phyloP scores from a whole-genome alignment of 1,284 basidiomycete genomes.

The Volvariella surrecta region DNA sequence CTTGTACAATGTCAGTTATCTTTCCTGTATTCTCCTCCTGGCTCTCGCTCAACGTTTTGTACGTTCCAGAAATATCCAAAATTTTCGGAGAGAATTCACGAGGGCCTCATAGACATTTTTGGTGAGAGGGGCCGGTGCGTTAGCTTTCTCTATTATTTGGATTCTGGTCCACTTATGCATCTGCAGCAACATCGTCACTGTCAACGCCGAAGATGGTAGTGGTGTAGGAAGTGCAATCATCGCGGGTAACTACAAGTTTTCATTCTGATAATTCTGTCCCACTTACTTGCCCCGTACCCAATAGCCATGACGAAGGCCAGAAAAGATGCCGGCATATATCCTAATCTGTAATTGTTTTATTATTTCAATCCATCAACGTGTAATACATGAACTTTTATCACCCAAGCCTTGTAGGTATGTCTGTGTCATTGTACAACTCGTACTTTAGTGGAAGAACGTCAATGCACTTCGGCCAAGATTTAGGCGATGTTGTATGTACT shows the following conservation, averaged over 20 bases:
- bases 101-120: conserved; percentile 87
- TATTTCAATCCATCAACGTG: too few relatives aligned
- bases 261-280: conserved; percentile 3
- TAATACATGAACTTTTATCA: too few relatives aligned
- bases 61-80: conserved; percentile 89
- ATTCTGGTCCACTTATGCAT: not conserved
- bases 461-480: too few relatives aligned
- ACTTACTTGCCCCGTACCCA: not conserved
- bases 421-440: too few relatives aligned
- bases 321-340: conserved; percentile 26
- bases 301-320: conserved; percentile 32
- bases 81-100: conserved; percentile 84
- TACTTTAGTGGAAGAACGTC: too few relatives aligned
- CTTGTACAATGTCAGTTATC: conserved; percentile 74
- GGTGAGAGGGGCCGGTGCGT: conserved; percentile 85
- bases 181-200: conserved; percentile 72
- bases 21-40: not conserved
- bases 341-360: conserved; percentile 17
- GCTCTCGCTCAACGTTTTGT: not conserved
- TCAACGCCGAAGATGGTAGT: conserved; percentile 92
- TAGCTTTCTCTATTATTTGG: conserved; percentile 1
- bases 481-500: too few relatives aligned
- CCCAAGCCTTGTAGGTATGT: too few relatives aligned
- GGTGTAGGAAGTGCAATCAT: conserved; percentile 97
- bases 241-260: conserved; percentile 45